Evolutionary conservation across 352 stramenopile genomes (phyloP), one percentile per base, ranked within the genome.

Genomic region (Phytophthora vignae): DNA sequence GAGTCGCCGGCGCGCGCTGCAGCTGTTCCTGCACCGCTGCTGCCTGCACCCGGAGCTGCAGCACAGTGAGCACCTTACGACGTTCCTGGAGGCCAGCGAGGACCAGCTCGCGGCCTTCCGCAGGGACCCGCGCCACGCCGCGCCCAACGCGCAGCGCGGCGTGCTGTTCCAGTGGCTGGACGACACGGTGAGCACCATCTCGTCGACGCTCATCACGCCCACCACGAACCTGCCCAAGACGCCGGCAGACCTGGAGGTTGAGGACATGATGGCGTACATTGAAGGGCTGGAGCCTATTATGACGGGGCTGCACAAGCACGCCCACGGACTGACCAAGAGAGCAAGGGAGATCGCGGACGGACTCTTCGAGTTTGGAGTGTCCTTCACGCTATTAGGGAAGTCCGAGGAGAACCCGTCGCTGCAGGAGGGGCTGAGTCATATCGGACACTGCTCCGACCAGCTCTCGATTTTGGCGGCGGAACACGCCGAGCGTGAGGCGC

Each of bases 261-360:
- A 98, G 54, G 96, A 99, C 73, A 98, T 99, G 77, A 93, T 98
- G 74, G 87, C 90, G 11, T 99, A 99, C 78, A 96, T 99, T 75
- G 94, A 99, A 78, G 91, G 90, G 1, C 75, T 99, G 1, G 92
- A 98, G 64, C 92, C 91, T 21, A 98, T 99, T 77, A 99, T 99
- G 88, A 95, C 93, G 63, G 94, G 95, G 5, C 86, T 99, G 9
- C 91, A 97, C 59, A 97, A 98, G 69, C 97, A 99, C 69, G 94
- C 96, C 0, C 88, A 96, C 58, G 92, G 87, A 19, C 83, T 99
- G 44, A 98, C 98, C 5, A 97, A 98, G 60, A 94, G 98, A 56
- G 93, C 91, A 1, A 88, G 97, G 4, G 96, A 99, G 84, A 98
- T 99, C 60, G 95, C 97, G 2, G 97, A 98, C 60, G 96, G 96